Conservation (phyloP, 139 green algal genomes). For the Pseudopediastrum boryanum region DNA sequence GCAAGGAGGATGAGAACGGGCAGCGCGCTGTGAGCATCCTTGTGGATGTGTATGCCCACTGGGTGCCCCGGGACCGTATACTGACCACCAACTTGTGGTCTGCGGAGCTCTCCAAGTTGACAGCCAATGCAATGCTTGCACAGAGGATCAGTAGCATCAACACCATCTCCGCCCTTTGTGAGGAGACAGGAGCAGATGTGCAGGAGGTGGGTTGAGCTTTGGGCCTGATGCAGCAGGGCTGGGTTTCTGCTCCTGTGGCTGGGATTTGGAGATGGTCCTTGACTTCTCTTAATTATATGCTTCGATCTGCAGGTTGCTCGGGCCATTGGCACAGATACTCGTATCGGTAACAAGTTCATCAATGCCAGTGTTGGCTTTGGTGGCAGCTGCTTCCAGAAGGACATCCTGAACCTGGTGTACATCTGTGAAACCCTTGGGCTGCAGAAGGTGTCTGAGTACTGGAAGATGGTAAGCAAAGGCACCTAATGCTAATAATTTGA, state of each 20-base stretch:
- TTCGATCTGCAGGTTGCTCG: conserved; percentile 77
- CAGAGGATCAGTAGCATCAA: conserved; percentile 99
- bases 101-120: conserved; percentile 98
- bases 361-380: conserved; percentile 98
- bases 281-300: too few relatives aligned
- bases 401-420: conserved; percentile 99
- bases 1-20: conserved; percentile 51
- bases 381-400: conserved; percentile 99
- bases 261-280: too few relatives aligned
- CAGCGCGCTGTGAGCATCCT: conserved; percentile 65
- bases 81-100: conserved; percentile 96
- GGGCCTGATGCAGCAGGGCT: too few relatives aligned
- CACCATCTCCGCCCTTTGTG: conserved; percentile 97
- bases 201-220: conserved; percentile 68
- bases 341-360: conserved; percentile 98
- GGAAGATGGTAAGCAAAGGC: conserved; percentile 28
- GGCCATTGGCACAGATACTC: conserved; percentile 93
- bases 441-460: conserved; percentile 75
- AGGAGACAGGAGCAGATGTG: conserved; percentile 95
- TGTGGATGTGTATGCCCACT: conserved; percentile 93
- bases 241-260: too few relatives aligned
- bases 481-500: too few relatives aligned
- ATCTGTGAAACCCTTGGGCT: conserved; percentile 95
- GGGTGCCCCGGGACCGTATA: conserved; percentile 94
- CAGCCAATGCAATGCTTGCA: conserved; percentile 97